Base-by-base conservation (phyloP, 2,329 filamentous ascomycete genomes). In the Botrytis fabae region DNA sequence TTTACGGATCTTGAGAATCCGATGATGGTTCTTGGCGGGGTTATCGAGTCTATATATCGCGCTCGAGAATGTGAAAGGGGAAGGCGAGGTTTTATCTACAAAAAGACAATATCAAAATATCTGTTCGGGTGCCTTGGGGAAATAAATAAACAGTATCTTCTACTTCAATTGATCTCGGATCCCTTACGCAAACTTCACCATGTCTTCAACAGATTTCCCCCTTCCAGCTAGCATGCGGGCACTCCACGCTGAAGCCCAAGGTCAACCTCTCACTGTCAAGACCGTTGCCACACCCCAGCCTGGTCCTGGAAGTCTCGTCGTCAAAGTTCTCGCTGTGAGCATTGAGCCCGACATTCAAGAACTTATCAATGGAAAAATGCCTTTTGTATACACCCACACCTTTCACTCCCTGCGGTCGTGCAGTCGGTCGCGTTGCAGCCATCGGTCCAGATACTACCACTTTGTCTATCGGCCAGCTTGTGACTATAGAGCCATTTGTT, bases 271-370 rank as follows among this genome's bases (percentile, higher is more conserved):
- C 9, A 40, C 57, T 20, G 63, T 84, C 63, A 76, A 82, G 71
- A 78, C 72, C 2, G 28, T 82, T 0, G 78, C 82, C 22, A 83
- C 79, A 8, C 83, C 83, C 0, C 61, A 77, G 22, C 74, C 81
- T 1, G 75, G 48, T 5, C 76, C 79, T 0, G 84, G 85, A 10
- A 82, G 77, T n/a, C 83, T 81, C 2, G 71, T 86, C 12, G 78
- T 86, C n/a, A 79, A 78, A 1, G 78, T 86, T 60, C 73, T 82
- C 16, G 76, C 77, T 1, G 79, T 81, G 0, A 76, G 75, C 10
- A 77, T 85, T 2, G 63, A 85, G 14, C 79, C 81, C 9, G 85
- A 85, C 75, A 74, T 75, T 18, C 73, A 79, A 22, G 79, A 82
- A 0, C 78, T 86, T 62, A 82, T 83, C 77, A 80, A 80, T 46